These are phyloP conservation scores for Penicillium desertorum DNA, from an alignment of 495 filamentous ascomycete genomes.

Conservation along the genomic window DNA sequence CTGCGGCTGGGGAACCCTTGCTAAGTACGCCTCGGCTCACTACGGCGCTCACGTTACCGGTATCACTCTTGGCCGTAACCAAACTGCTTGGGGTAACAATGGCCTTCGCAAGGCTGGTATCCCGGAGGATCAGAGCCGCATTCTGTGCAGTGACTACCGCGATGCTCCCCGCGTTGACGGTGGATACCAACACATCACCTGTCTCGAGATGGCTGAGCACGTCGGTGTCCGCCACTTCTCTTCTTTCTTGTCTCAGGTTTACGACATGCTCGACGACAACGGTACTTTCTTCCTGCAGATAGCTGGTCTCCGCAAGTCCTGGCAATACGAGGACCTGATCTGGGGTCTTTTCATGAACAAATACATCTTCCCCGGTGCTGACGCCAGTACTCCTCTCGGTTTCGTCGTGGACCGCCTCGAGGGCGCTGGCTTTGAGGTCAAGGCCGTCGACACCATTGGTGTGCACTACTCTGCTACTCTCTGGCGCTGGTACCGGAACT, in stretches of 20 bases:
- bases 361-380: constrained; percentile 71
- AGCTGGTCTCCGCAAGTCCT: constrained; percentile 65
- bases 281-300: constrained; percentile 73
- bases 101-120: constrained; percentile 60
- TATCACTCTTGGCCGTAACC: constrained; percentile 68
- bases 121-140: constrained; percentile 60
- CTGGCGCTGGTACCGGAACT: constrained; percentile 99
- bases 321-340: constrained; percentile 74
- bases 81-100: constrained; percentile 71
- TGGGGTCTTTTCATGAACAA: constrained; percentile 81
- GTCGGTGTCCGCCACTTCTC: constrained; percentile 66
- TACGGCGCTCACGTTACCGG: constrained; percentile 65
- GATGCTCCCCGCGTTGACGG: constrained; percentile 61
- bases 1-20: constrained; percentile 71
- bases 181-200: constrained; percentile 68
- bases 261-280: constrained; percentile 70
- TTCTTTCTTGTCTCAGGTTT: constrained; percentile 61
- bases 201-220: constrained; percentile 77
- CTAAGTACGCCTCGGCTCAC: constrained; percentile 61
- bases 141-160: constrained; percentile 68
- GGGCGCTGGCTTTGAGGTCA: constrained; percentile 62
- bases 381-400: constrained; percentile 64
- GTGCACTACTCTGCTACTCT: constrained; percentile 97
- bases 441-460: constrained; percentile 77
- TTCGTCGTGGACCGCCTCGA: constrained; percentile 65